phyloP scores from a whole-genome alignment of 208 protist species.

The Trypanosoma scelopori region DNA sequence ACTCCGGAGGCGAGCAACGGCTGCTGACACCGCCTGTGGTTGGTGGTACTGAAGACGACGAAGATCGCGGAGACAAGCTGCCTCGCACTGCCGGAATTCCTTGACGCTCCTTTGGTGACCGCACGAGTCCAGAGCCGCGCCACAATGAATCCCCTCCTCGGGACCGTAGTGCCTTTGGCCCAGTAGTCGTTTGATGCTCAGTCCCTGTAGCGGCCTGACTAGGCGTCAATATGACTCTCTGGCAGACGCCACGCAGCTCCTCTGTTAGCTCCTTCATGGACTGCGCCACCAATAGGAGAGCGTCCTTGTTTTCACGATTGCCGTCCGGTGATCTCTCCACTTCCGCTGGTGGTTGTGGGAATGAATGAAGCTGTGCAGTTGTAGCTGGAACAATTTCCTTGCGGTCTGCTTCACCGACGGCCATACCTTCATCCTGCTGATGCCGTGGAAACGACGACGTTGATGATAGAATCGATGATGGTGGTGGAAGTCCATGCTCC shows the following conservation, averaged over 20 bases:
- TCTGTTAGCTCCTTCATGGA: conserved; percentile 67
- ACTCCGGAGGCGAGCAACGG: neutral
- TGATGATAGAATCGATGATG: neutral
- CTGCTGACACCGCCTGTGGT: neutral
- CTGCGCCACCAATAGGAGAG: conserved; percentile 44
- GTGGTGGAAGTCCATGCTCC: neutral
- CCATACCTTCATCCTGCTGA: conserved; percentile 7
- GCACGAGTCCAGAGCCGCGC: conserved; percentile 15
- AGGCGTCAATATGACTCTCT: neutral
- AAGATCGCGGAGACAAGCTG: conserved; percentile 13
- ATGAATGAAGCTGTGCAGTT: neutral
- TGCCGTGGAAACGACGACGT: neutral
- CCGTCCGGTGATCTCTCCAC: neutral
- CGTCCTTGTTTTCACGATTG: conserved; percentile 27
- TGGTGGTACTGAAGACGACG: conserved; percentile 5
- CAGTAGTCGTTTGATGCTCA: conserved; percentile 2
- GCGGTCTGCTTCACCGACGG: neutral
- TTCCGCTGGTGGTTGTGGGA: conserved; percentile 8
- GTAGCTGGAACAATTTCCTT: neutral
- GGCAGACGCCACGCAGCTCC: conserved; percentile 47
- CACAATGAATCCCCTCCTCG: neutral
- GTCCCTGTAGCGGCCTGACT: neutral
- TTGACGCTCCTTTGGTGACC: conserved; percentile 4
- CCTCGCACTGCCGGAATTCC: neutral
- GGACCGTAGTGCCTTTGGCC: neutral